phyloP scores from a whole-genome alignment of 352 stramenopile species.

The Globisporangium echinulatum region DNA sequence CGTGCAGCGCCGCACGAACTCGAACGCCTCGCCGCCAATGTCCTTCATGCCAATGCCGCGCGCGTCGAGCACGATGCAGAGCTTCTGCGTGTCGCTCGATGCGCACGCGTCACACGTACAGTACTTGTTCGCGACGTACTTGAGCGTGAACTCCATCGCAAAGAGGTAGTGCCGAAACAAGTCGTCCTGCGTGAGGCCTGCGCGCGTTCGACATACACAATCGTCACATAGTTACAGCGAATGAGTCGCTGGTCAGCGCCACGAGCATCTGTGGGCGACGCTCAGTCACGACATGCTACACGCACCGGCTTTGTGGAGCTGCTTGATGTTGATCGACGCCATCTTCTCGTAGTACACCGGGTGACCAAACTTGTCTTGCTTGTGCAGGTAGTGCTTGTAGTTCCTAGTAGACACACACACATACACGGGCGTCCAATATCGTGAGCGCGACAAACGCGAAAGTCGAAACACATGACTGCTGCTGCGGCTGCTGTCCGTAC shows the following conservation, averaged over 20 bases:
- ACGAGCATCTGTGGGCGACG: not conserved
- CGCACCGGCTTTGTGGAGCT: constrained; percentile 54
- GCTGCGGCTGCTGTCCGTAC: constrained; percentile 18
- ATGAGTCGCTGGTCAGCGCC: no score
- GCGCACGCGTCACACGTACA: constrained; percentile 54
- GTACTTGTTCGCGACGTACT: constrained; percentile 53
- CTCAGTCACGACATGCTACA: not conserved
- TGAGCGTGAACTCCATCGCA: constrained; percentile 78
- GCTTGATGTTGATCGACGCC: constrained; percentile 73
- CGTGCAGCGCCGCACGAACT: constrained; percentile 79
- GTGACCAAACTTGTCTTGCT: constrained; percentile 71
- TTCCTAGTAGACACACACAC: constrained; percentile 25
- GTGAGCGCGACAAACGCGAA: not conserved
- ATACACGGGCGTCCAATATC: not conserved
- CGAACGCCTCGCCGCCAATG: constrained; percentile 64
- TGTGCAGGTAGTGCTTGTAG: constrained; percentile 78
- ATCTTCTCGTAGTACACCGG: constrained; percentile 82
- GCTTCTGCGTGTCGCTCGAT: constrained; percentile 61
- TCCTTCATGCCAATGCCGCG: constrained; percentile 70
- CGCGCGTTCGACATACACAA: not conserved
- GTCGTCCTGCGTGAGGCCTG: constrained; percentile 51
- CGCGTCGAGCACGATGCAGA: constrained; percentile 73
- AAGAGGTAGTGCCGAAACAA: constrained; percentile 84
- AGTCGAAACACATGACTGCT: not conserved
- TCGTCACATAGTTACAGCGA: no score